phyloP scores from a whole-genome alignment of 2,329 filamentous ascomycete genomes.

The Pseudogymnoascus sp. region DNA sequence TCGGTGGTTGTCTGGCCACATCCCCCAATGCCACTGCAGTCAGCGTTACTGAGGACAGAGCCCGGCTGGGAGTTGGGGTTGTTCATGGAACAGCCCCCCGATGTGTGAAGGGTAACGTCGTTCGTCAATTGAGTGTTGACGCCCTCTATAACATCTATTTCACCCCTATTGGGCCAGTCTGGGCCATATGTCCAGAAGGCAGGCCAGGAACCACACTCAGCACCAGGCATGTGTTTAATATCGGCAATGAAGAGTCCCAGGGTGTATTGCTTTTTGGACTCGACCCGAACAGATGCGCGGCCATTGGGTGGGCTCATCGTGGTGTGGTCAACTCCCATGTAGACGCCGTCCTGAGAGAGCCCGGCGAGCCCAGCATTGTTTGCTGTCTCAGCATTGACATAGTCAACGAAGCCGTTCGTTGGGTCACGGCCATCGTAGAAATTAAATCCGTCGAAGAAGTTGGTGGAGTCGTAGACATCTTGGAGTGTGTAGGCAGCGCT shows the following conservation, averaged over 20 bases:
- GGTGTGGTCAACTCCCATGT: slow-evolving; percentile 62
- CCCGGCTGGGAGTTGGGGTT: slow-evolving; percentile 43
- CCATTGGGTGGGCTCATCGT: slow-evolving; percentile 52
- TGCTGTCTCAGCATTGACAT: slow-evolving; percentile 55
- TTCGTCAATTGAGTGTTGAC: slow-evolving; percentile 58
- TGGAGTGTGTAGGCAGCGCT: slow-evolving; percentile 36
- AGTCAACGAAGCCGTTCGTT: slow-evolving; percentile 69
- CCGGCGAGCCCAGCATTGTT: slow-evolving; percentile 44
- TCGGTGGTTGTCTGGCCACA: slow-evolving; percentile 51
- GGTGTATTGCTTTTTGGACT: slow-evolving; percentile 47
- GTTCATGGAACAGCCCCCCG: slow-evolving; percentile 51
- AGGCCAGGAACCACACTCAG: slow-evolving; percentile 54
- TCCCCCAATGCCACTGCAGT: slow-evolving; percentile 57
- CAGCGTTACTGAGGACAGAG: slow-evolving; percentile 39
- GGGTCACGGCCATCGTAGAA: slow-evolving; percentile 59
- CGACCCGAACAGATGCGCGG: slow-evolving; percentile 63
- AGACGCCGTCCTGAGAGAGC: slow-evolving; percentile 45
- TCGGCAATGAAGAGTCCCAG: slow-evolving; percentile 54
- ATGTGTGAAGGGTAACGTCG: slow-evolving; percentile 63
- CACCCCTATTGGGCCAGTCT: slow-evolving; percentile 63
- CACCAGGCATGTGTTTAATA: slow-evolving; percentile 52
- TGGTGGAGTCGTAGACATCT: slow-evolving; percentile 39
- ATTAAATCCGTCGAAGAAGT: slow-evolving; percentile 44
- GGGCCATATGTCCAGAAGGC: slow-evolving; percentile 53
- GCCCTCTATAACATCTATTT: slow-evolving; percentile 78